Conservation (phyloP, 2,329 filamentous ascomycete genomes). For the Fusarium sp. region DNA sequence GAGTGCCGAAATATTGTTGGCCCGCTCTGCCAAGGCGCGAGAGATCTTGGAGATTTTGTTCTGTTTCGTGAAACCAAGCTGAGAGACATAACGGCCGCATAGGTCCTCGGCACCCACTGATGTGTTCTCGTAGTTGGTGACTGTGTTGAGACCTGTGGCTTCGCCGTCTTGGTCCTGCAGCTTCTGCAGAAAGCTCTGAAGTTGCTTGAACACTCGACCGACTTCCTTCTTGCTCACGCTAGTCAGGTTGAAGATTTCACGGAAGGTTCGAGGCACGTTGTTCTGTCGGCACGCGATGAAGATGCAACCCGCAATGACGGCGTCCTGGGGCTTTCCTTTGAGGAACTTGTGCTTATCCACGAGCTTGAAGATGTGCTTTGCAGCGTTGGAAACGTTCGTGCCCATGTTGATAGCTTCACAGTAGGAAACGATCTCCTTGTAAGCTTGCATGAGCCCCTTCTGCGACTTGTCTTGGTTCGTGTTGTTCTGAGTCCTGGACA, state of each 20-base stretch:
- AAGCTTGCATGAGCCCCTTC: slow-evolving; percentile 84
- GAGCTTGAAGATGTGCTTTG: slow-evolving; percentile 95
- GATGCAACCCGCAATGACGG: slow-evolving; percentile 94
- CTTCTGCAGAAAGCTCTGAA: slow-evolving; percentile 87
- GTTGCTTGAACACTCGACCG: slow-evolving; percentile 90
- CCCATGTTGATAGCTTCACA: slow-evolving; percentile 87
- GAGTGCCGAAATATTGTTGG: slow-evolving; percentile 79
- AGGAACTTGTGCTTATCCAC: slow-evolving; percentile 92
- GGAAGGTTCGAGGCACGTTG: slow-evolving; percentile 86
- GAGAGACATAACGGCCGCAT: slow-evolving; percentile 88
- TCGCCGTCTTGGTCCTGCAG: slow-evolving; percentile 68
- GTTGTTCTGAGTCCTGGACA: slow-evolving; percentile 87
- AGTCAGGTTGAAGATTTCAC: slow-evolving; percentile 92
- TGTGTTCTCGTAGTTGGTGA: slow-evolving; percentile 77
- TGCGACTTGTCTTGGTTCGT: slow-evolving; percentile 85
- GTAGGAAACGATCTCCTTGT: slow-evolving; percentile 85
- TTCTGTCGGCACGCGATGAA: slow-evolving; percentile 97
- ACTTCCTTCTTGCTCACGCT: slow-evolving; percentile 98
- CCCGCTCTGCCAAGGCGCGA: slow-evolving; percentile 79
- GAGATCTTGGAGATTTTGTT: slow-evolving; percentile 83
- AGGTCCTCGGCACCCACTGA: slow-evolving; percentile 86
- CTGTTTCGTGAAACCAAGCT: slow-evolving; percentile 76
- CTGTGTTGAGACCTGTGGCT: slow-evolving; percentile 60
- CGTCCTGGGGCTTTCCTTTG: slow-evolving; percentile 94
- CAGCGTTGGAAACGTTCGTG: slow-evolving; percentile 83